These are phyloP conservation scores for Aureobasidium zeae DNA, from an alignment of 2,329 filamentous ascomycete species.

Conservation along the genomic window DNA sequence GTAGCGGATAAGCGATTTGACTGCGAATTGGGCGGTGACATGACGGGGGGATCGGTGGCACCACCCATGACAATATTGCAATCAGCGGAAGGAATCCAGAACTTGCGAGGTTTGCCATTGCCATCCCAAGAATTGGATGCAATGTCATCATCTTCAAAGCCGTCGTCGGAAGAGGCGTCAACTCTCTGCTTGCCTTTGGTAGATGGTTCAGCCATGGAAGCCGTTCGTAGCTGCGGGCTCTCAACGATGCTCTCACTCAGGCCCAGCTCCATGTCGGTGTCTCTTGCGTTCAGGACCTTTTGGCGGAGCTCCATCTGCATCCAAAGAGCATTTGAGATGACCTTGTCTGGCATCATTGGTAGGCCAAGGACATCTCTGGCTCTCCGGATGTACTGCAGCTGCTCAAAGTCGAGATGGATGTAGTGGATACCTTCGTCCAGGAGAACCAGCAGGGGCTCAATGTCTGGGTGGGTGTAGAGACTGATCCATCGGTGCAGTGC, in stretches of 20 bases:
- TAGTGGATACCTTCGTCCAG: slow-evolving; percentile 53
- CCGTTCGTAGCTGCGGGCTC: background rate
- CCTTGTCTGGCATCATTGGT: slow-evolving; percentile 46
- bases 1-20: slow-evolving; percentile 41
- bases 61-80: slow-evolving; percentile 49
- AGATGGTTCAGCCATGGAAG: slow-evolving; percentile 1
- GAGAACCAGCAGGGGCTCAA: slow-evolving; percentile 47
- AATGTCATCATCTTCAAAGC: slow-evolving; percentile 28
- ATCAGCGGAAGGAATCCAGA: slow-evolving; percentile 48
- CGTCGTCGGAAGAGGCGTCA: slow-evolving; percentile 10
- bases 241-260: slow-evolving; percentile 34
- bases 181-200: slow-evolving; percentile 40
- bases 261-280: slow-evolving; percentile 45
- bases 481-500: slow-evolving; percentile 40
- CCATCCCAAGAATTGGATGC: slow-evolving; percentile 46
- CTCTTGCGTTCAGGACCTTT: slow-evolving; percentile 44
- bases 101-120: slow-evolving; percentile 46
- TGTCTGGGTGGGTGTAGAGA: slow-evolving; percentile 45
- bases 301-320: slow-evolving; percentile 49
- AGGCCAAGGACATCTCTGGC: slow-evolving; percentile 45
- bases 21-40: slow-evolving; percentile 34
- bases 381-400: slow-evolving; percentile 45
- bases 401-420: slow-evolving; percentile 50
- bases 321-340: slow-evolving; percentile 49
- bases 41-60: slow-evolving; percentile 43